phyloP scores from a whole-genome alignment of 2,329 filamentous ascomycete genomes.

The Penicillium freii region DNA sequence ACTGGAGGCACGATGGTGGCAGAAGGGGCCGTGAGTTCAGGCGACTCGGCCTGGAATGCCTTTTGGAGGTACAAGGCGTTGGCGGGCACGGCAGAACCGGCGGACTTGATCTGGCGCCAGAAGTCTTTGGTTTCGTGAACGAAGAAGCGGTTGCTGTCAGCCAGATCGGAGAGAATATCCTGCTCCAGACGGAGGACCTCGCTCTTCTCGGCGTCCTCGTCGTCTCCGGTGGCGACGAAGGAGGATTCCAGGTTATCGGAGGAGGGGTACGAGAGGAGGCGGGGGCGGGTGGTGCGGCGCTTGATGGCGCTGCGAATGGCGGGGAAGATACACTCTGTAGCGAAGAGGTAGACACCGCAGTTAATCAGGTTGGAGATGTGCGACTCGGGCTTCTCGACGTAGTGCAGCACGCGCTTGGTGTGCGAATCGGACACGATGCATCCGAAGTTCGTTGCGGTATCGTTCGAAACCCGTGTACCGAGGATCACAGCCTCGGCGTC shows the following conservation, averaged over 20 bases:
- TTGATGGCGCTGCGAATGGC: conserved; percentile 93
- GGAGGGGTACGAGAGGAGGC: conserved; percentile 90
- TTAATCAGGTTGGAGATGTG: conserved; percentile 99
- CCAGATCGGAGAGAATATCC: conserved; percentile 91
- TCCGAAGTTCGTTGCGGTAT: conserved; percentile 92
- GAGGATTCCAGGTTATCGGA: conserved; percentile 84
- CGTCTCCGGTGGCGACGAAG: conserved; percentile 59
- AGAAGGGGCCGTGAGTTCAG: conserved; percentile 78
- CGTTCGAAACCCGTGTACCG: conserved; percentile 84
- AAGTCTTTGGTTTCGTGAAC: conserved; percentile 99
- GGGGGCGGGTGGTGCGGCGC: conserved; percentile 85
- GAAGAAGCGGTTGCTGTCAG: conserved; percentile 96
- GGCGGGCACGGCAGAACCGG: conserved; percentile 91
- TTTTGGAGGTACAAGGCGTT: conserved; percentile 96
- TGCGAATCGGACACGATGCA: conserved; percentile 95
- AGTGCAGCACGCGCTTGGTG: conserved; percentile 93
- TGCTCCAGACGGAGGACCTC: conserved; percentile 94
- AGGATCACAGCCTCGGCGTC: conserved; percentile 96
- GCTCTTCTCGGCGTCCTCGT: conserved; percentile 72
- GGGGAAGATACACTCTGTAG: conserved; percentile 93
- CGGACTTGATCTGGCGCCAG: conserved; percentile 99
- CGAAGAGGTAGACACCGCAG: conserved; percentile 97
- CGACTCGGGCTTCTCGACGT: conserved; percentile 97
- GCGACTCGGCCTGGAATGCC: conserved; percentile 77
- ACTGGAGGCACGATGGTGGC: conserved; percentile 88